Evolutionary conservation across 2,329 filamentous ascomycete genomes (phyloP), one percentile per base, ranked within the genome.

Genomic region (Cercospora sp.): DNA sequence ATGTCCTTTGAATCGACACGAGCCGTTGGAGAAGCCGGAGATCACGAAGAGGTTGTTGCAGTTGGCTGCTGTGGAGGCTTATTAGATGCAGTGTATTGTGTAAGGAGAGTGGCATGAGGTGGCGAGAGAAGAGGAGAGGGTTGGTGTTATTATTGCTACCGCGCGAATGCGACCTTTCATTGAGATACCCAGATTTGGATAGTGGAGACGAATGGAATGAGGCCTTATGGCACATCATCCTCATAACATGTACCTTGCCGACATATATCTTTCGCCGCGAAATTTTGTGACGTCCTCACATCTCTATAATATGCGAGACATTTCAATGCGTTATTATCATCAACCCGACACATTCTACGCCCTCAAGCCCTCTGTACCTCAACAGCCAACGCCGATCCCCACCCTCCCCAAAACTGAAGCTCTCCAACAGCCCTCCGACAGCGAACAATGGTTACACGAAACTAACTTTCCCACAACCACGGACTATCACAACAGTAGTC

Each of bases 1-100:
- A 5, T 80, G 78, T 67, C 78, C 77, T 0, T 75, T 76, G 65
- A 73, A 82, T 65, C 75, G 81, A 5, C 73, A 65, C 1, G 78
- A 81, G 70, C 80, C 80, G 2, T 74, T 79, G 7, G 78, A 81
- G 73, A 80, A 81, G 73, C 79, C 79, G 0, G 75, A 74, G 28
- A 51, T 78, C 9, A 80, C 74, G 2, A 76, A 80, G 16, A 68
- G 69, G 26, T 28, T 81, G 28, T 68, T 81, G n/a, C 70, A 73
- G 26, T 68, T 81, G 30, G 80, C 80, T 10, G 80, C 78, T 18
- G 75, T 79, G 0, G 77, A 76, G 72, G 64, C 75, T 1, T 73
- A 73, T 31, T 73, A 59, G 23, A 4, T 4, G 2, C n/a, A n/a
- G n/a, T n/a, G n/a, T n/a, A n/a, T n/a, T n/a, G n/a, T n/a, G n/a